phyloP scores from a whole-genome alignment of 192 early-diverging fungal species.

The Paraglomus brasilianum region DNA sequence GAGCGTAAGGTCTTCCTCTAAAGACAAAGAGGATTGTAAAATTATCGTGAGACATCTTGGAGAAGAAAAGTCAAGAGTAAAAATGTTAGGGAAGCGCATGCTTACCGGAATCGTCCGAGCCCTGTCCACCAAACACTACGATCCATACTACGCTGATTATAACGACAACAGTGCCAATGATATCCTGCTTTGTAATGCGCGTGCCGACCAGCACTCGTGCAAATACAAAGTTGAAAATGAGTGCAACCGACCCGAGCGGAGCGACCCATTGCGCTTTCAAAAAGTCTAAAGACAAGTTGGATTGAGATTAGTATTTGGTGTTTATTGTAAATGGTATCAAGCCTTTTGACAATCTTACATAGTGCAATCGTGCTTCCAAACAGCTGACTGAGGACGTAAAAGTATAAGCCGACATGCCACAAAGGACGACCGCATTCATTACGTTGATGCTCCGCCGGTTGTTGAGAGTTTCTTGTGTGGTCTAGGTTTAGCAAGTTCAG shows the following conservation, averaged over 20 bases:
- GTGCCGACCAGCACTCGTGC: slow-evolving; percentile 59
- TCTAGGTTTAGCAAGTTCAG: slow-evolving; percentile 58
- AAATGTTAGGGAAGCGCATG: not conserved
- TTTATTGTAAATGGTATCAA: not conserved
- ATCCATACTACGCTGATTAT: slow-evolving; percentile 57
- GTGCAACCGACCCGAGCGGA: slow-evolving; percentile 51
- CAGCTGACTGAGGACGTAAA: slow-evolving; percentile 52
- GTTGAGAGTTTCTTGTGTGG: slow-evolving; percentile 49
- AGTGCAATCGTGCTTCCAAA: slow-evolving; percentile 58
- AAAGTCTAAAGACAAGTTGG: slow-evolving; percentile 45
- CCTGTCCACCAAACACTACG: slow-evolving; percentile 58
- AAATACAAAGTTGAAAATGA: slow-evolving; percentile 64
- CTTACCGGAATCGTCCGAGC: slow-evolving; percentile 46
- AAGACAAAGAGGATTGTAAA: slow-evolving; percentile 18
- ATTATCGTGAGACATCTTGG: not conserved
- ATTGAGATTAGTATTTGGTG: not conserved
- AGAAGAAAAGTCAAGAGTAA: not conserved
- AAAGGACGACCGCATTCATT: slow-evolving; percentile 57
- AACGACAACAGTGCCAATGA: slow-evolving; percentile 55
- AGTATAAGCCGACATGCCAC: slow-evolving; percentile 59
- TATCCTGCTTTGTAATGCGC: slow-evolving; percentile 49
- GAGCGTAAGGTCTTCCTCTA: slow-evolving; percentile 49
- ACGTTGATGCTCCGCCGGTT: slow-evolving; percentile 40
- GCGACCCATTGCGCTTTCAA: slow-evolving; percentile 64
- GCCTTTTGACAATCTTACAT: slow-evolving; percentile 42